phyloP scores from a whole-genome alignment of 2,329 filamentous ascomycete species.

The Penicillium sp. region DNA sequence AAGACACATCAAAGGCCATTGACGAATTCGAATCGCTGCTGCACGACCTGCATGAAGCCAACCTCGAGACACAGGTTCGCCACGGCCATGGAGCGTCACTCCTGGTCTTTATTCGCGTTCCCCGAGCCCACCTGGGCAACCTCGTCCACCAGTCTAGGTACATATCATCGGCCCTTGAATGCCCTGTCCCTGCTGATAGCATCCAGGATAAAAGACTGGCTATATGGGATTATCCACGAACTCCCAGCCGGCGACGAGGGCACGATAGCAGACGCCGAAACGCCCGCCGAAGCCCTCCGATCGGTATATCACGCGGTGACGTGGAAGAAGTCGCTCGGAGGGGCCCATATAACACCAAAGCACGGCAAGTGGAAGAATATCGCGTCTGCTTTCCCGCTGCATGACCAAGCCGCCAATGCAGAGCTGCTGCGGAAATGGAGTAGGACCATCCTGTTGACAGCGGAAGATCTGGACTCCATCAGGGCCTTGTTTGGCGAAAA shows the following conservation, averaged over 20 bases:
- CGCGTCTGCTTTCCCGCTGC: slow-evolving; percentile 67
- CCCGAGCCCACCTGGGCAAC: slow-evolving; percentile 74
- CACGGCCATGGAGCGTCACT: slow-evolving; percentile 76
- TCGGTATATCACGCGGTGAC: slow-evolving; percentile 86
- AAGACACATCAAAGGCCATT: slow-evolving; percentile 72
- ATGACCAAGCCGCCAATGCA: slow-evolving; percentile 76
- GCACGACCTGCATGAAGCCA: slow-evolving; percentile 73
- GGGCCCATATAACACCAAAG: slow-evolving; percentile 74
- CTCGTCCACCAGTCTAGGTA: slow-evolving; percentile 83
- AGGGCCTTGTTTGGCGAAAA: slow-evolving; percentile 78
- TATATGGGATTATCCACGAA: slow-evolving; percentile 80
- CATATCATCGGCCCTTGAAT: not conserved
- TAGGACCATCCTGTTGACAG: slow-evolving; percentile 64
- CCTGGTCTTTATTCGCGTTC: slow-evolving; percentile 81
- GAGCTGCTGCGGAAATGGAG: slow-evolving; percentile 77
- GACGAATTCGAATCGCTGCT: slow-evolving; percentile 79
- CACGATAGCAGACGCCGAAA: slow-evolving; percentile 76
- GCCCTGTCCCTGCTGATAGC: not conserved
- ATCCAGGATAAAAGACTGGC: slow-evolving; percentile 84
- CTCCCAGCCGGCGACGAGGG: slow-evolving; percentile 76
- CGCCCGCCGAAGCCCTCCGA: slow-evolving; percentile 84
- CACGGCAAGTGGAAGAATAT: slow-evolving; percentile 74
- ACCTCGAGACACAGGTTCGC: slow-evolving; percentile 87
- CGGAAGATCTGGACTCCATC: slow-evolving; percentile 74
- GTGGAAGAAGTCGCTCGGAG: slow-evolving; percentile 73